phyloP scores from a whole-genome alignment of 495 filamentous ascomycete genomes.

The Xanthoparmelia taractica region DNA sequence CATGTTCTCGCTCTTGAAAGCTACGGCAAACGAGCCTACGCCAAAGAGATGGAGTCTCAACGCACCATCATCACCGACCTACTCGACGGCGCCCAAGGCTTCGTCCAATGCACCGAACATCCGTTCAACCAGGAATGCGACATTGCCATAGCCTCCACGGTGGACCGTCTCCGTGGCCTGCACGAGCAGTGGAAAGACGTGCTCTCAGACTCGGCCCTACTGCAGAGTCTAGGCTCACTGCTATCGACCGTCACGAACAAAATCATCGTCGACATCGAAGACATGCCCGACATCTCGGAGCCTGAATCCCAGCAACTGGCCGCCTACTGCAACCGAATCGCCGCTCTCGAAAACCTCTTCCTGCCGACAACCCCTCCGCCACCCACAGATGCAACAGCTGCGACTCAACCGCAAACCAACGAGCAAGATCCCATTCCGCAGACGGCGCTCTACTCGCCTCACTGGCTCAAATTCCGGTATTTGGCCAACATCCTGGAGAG shows the following conservation, averaged over 20 bases:
- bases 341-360: slow-evolving; percentile 67
- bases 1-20: slow-evolving; percentile 66
- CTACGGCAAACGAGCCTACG: slow-evolving; percentile 78
- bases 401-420: slow-evolving; percentile 21
- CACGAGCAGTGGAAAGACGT: slow-evolving; percentile 71
- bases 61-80: slow-evolving; percentile 76
- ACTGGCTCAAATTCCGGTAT: slow-evolving; percentile 87
- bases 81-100: slow-evolving; percentile 67
- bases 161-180: slow-evolving; percentile 59
- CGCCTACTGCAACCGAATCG: slow-evolving; percentile 62
- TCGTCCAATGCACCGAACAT: slow-evolving; percentile 51
- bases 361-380: slow-evolving; percentile 41
- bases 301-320: slow-evolving; percentile 76
- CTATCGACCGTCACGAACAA: slow-evolving; percentile 73
- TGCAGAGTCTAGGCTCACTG: slow-evolving; percentile 77
- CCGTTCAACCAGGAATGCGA: slow-evolving; percentile 61
- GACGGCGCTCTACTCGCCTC: slow-evolving; percentile 68
- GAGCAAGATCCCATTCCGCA: slow-evolving; percentile 47
- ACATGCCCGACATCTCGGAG: slow-evolving; percentile 78
- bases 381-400: slow-evolving; percentile 20
- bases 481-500: slow-evolving; percentile 83
- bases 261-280: slow-evolving; percentile 75
- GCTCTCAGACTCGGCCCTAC: slow-evolving; percentile 70
- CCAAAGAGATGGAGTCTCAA: slow-evolving; percentile 78
- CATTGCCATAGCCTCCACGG: slow-evolving; percentile 59